Conservation (phyloP, 1,284 basidiomycete species). For the Ceraceosorus guamensis region DNA sequence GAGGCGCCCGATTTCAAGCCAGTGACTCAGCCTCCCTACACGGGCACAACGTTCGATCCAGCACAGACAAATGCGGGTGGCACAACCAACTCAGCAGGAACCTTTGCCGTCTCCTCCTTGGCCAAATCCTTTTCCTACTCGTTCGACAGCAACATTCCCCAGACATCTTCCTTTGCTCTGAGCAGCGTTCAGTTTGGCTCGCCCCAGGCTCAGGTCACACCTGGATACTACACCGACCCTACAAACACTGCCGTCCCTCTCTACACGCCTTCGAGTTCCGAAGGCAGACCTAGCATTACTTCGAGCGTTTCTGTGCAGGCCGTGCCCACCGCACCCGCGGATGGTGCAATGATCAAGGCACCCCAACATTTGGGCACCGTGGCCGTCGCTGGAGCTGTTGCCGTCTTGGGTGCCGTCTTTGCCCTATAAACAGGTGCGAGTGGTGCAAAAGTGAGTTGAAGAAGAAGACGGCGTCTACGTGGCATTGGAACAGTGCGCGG, state of each 20-base stretch:
- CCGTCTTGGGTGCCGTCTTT: too few relatives aligned
- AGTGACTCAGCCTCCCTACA: slow-evolving; percentile 6
- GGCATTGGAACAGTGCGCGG: too few relatives aligned
- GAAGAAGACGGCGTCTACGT: too few relatives aligned
- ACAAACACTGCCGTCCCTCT: background rate
- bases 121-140: slow-evolving; percentile 19
- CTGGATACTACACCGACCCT: background rate
- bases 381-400: too few relatives aligned
- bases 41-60: slow-evolving; percentile 20
- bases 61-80: slow-evolving; percentile 26
- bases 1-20: slow-evolving; percentile 1
- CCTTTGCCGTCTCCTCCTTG: slow-evolving; percentile 30
- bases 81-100: slow-evolving; percentile 32
- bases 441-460: too few relatives aligned
- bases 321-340: background rate
- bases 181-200: background rate
- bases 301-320: background rate
- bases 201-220: background rate
- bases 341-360: background rate
- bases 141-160: slow-evolving; percentile 12
- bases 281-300: background rate
- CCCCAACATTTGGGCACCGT: too few relatives aligned
- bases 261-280: background rate
- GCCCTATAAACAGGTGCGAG: too few relatives aligned
- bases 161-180: slow-evolving; percentile 21